A percentile compares a stretch with the other conserved stretches of the same genome.
phyloP scores from a whole-genome alignment of 148 eudicot genomes.

The Vaccinium myrtillus region DNA sequence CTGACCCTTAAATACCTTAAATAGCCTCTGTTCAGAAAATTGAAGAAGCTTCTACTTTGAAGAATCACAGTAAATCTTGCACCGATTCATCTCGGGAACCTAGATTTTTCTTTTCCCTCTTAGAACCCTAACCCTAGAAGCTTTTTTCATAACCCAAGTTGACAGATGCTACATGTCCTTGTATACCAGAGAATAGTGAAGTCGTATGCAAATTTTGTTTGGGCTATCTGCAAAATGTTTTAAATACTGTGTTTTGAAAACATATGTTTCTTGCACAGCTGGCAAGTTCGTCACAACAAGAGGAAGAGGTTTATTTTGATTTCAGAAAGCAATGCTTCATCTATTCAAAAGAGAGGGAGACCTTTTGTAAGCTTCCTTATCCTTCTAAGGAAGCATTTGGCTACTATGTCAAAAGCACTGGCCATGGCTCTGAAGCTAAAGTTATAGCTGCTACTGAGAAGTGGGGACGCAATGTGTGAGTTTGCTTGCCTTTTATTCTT shows the following conservation, averaged over 20 bases:
- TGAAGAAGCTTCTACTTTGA: neutral
- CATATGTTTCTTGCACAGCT: constrained; percentile 34
- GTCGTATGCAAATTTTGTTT: neutral
- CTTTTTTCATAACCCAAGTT: neutral
- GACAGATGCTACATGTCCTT: neutral
- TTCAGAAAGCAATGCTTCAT: constrained; percentile 90
- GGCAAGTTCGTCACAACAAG: constrained; percentile 46
- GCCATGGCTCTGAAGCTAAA: constrained; percentile 93
- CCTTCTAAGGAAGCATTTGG: constrained; percentile 89
- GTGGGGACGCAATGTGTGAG: constrained; percentile 94
- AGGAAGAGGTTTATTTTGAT: constrained; percentile 83
- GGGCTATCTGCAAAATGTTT: neutral
- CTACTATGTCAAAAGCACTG: constrained; percentile 75
- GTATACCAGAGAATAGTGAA: neutral
- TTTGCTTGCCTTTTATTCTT: constrained; percentile 13
- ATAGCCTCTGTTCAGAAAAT: neutral
- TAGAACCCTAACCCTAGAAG: neutral
- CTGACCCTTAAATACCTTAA: neutral
- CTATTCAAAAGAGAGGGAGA: constrained; percentile 70
- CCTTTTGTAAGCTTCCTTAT: constrained; percentile 83
- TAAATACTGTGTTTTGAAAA: neutral
- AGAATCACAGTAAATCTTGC: neutral
- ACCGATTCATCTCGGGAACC: neutral
- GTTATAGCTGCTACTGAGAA: constrained; percentile 71
- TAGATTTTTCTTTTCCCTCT: neutral